Evolutionary conservation across 306 rosid genomes (phyloP).

Genomic region (Prunus padus): DNA sequence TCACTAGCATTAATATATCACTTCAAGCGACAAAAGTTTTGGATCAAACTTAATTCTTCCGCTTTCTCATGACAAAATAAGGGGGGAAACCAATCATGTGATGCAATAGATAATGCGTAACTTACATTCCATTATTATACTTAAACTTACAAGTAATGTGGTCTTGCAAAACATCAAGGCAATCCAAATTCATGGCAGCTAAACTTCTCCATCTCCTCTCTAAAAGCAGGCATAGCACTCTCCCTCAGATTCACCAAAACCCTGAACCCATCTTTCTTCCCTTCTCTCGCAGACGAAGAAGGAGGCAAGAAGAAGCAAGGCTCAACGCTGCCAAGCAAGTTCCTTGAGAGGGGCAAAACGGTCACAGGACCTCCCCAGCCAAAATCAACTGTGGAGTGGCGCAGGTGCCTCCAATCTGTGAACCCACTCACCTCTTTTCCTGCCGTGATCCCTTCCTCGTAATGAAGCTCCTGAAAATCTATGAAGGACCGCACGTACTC

Average conservation of each 20-base stretch:
- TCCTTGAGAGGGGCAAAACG: slow-evolving; percentile 65
- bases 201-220: slow-evolving; percentile 53
- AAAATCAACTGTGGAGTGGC: slow-evolving; percentile 81
- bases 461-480: slow-evolving; percentile 64
- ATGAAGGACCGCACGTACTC: slow-evolving; percentile 73
- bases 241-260: slow-evolving; percentile 52
- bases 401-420: slow-evolving; percentile 91
- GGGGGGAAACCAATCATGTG: too few relatives aligned
- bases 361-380: slow-evolving; percentile 96
- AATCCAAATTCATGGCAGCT: slow-evolving; percentile 19
- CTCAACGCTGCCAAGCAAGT: slow-evolving; percentile 75
- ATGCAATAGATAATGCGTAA: not conserved
- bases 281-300: slow-evolving; percentile 27
- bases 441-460: slow-evolving; percentile 58
- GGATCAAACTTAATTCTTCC: too few relatives aligned
- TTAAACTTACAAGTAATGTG: not conserved
- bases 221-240: slow-evolving; percentile 56
- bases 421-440: slow-evolving; percentile 77
- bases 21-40: too few relatives aligned
- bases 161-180: not conserved
- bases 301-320: slow-evolving; percentile 83
- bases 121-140: not conserved
- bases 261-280: slow-evolving; percentile 57
- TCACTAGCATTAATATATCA: too few relatives aligned
- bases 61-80: too few relatives aligned